These are phyloP conservation scores for Ustilago bromivora DNA, from an alignment of 1,284 basidiomycete genomes.

Conservation along the genomic window DNA sequence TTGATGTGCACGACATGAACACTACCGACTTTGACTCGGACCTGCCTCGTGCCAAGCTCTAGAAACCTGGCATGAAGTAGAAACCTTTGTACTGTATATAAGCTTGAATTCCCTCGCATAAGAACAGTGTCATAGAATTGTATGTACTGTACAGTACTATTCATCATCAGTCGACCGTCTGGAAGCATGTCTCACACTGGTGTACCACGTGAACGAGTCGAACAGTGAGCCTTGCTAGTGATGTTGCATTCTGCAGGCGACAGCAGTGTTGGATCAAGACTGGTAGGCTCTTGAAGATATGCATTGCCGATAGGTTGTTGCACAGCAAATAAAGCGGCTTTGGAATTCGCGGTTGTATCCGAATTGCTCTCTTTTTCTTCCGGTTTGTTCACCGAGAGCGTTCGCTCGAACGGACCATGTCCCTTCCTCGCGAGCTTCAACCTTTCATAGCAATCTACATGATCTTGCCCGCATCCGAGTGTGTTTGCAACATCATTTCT, in stretches of 20 bases:
- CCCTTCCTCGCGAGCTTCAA: not conserved
- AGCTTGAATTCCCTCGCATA: not conserved
- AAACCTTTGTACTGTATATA: not conserved
- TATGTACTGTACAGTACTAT: not conserved
- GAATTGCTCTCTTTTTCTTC: not conserved
- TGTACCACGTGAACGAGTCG: slow-evolving; percentile 1
- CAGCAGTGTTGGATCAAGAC: too few species aligned
- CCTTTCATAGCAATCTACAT: not conserved
- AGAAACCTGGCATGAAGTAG: not conserved
- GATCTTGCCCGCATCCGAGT: slow-evolving; percentile 1
- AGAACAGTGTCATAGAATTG: slow-evolving; percentile 6
- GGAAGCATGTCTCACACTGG: not conserved
- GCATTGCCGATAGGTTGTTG: slow-evolving; percentile 4
- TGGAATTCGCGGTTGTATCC: not conserved
- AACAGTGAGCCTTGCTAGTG: not conserved
- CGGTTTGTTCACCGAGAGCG: slow-evolving; percentile 8
- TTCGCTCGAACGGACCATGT: slow-evolving; percentile 1
- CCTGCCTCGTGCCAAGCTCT: slow-evolving; percentile 54
- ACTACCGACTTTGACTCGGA: slow-evolving; percentile 55
- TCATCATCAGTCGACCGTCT: not conserved
- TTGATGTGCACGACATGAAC: slow-evolving; percentile 64
- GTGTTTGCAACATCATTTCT: not conserved
- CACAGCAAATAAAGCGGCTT: not conserved
- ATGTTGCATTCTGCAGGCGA: not conserved
- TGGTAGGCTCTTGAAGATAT: not conserved